Base-by-base conservation (phyloP, 1,284 basidiomycete species). In the Trichosporon ovoides region DNA sequence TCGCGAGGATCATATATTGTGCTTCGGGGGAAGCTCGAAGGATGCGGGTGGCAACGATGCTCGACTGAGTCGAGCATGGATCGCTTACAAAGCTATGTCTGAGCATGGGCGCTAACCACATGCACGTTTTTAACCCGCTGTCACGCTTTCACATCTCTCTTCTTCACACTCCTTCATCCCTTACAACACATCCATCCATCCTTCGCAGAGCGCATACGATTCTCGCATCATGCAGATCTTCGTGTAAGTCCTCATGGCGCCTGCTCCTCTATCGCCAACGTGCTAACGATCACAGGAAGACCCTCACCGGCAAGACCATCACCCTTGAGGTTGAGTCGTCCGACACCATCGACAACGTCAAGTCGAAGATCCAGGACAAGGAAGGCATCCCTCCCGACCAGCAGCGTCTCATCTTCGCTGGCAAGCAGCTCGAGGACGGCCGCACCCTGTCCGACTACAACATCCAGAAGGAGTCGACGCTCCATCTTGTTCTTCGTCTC, bases 291-390 rank as follows among this genome's bases (percentile, higher is more conserved):
- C 40, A n/a, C 28, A 48, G 43, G 10, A 48, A 52, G 52, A 92
- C 89, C 61, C 78, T 82, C 62, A 82, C 81, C 66, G 81, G 80
- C 66, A 81, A 81, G 80, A 81, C 80, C 72, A 82, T 83, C 79
- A 82, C 81, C 70, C 83, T 98, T 74, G 97, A 97, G 82, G 91
- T 93, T 53, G 91, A 95, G 81, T 77, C 83, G 80, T 60, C 87
- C 61, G 91, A 95, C 82, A 94, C 94, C 63, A 94, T 97, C 80
- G 92, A 97, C 84, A 95, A 95, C 84, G 91, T 94, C 80, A 93
- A 94, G 83, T 83, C 87, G 77, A 94, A 94, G 80, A 94, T 94
- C 73, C 90, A 94, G 78, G 91, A 93, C 82, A 93, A 93, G 83
- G 91, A 93, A 79, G 91, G 91, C 85, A 91, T 74, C 58, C 84